Conservation (phyloP, 345 rosid genomes). For the Eucalyptus victrix region DNA sequence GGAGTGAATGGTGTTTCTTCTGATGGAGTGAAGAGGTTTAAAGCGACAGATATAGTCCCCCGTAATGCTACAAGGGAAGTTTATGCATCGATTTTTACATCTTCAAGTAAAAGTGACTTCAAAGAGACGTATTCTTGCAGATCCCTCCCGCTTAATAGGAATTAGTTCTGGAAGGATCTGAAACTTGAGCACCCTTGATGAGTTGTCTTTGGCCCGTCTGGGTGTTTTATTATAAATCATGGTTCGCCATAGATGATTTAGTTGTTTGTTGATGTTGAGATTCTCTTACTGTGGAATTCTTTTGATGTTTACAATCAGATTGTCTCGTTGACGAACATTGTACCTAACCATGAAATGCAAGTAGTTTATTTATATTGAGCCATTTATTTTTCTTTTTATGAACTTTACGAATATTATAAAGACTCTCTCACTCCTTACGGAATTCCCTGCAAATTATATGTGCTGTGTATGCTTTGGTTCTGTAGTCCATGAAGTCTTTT, state of each 20-base stretch:
- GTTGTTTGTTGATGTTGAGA: neutral
- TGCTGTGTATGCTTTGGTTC: neutral
- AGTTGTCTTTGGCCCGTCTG: neutral
- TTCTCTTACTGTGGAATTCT: neutral
- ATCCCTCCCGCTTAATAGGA: constrained; percentile 82
- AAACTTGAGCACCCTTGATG: neutral
- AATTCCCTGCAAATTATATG: neutral
- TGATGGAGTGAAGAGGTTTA: constrained; percentile 37
- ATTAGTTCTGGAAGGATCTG: constrained; percentile 19
- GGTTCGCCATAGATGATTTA: neutral
- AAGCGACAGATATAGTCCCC: constrained; percentile 52
- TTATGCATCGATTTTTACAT: constrained; percentile 84
- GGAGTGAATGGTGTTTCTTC: neutral
- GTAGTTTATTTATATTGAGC: neutral
- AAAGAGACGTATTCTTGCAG: constrained; percentile 81
- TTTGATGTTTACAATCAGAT: neutral
- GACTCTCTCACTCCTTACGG: neutral
- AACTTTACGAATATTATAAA: neutral
- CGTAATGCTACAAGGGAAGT: constrained; percentile 76
- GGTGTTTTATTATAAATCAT: neutral
- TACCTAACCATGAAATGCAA: neutral
- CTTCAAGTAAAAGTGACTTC: constrained; percentile 52
- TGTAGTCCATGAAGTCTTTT: neutral
- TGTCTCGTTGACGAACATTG: neutral
- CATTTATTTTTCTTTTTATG: neutral